A percentile compares a stretch with the other conserved stretches of the same genome.
These are phyloP conservation scores for Rhodocollybia butyracea DNA, from an alignment of 768 basidiomycete species.

Conservation along the genomic window DNA sequence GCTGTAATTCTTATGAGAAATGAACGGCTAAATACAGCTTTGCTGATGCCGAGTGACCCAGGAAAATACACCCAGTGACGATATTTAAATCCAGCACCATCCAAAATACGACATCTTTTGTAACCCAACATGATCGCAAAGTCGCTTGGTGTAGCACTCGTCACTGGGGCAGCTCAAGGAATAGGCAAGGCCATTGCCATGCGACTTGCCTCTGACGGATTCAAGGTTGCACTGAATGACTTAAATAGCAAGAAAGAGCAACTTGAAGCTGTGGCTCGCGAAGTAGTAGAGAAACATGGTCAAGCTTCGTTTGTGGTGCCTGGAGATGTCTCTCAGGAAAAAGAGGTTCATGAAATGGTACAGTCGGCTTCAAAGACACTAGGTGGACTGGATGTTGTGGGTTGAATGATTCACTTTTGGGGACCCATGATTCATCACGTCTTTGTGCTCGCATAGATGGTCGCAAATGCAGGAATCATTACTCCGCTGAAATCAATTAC, in stretches of 20 bases:
- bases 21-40: too few relatives aligned
- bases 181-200: conserved; percentile 18
- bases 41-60: too few relatives aligned
- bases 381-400: conserved; percentile 30
- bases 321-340: conserved; percentile 19
- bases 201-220: conserved; percentile 6
- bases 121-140: not conserved
- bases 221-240: conserved; percentile 27
- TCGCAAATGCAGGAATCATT: conserved; percentile 21
- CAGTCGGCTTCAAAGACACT: conserved; percentile 12
- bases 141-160: conserved; percentile 21
- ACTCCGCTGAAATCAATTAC: too few relatives aligned
- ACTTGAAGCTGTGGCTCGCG: conserved; percentile 9
- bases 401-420: conserved; percentile 1
- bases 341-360: conserved; percentile 20
- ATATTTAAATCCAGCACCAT: too few relatives aligned
- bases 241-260: conserved; percentile 13
- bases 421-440: not conserved
- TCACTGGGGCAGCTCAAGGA: conserved; percentile 28
- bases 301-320: conserved; percentile 14
- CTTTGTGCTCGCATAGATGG: conserved; percentile 18
- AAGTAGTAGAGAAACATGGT: conserved; percentile 17
- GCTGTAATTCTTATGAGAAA: too few relatives aligned
- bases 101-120: too few relatives aligned
- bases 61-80: too few relatives aligned